Conservation (phyloP, 495 filamentous ascomycete genomes). For the Talaromyces proteolyticus region DNA sequence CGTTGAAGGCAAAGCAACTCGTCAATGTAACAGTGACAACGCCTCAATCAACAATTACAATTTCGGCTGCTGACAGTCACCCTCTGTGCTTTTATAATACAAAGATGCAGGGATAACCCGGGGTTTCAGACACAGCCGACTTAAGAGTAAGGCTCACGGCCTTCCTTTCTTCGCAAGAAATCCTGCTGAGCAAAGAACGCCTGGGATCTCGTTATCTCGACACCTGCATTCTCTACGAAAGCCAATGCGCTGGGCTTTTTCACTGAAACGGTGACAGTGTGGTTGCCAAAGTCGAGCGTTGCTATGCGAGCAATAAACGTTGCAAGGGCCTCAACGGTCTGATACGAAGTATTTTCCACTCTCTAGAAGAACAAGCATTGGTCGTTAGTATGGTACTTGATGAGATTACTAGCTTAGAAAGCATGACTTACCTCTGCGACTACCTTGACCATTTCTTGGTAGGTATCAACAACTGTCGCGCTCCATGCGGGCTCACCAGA, state of each 20-base stretch:
- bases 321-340: conserved; percentile 52
- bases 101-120: no score
- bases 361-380: conserved; percentile 28
- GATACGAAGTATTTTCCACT: conserved; percentile 48
- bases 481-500: conserved; percentile 33
- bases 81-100: no score
- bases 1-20: no score
- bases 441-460: conserved; percentile 35
- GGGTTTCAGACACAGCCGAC: not conserved
- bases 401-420: not conserved
- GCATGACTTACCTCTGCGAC: conserved; percentile 34
- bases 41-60: no score
- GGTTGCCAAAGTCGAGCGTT: conserved; percentile 45
- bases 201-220: conserved; percentile 48
- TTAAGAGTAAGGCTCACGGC: not conserved
- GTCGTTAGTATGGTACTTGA: conserved; percentile 1
- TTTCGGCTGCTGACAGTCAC: no score
- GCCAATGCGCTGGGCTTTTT: conserved; percentile 54
- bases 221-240: conserved; percentile 48
- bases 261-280: conserved; percentile 45
- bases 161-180: not conserved
- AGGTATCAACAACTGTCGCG: conserved; percentile 34
- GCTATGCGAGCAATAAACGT: conserved; percentile 46
- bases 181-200: conserved; percentile 37
- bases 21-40: no score